Conservation (phyloP, 257 asterid genomes). For the Solanum dulcamara region DNA sequence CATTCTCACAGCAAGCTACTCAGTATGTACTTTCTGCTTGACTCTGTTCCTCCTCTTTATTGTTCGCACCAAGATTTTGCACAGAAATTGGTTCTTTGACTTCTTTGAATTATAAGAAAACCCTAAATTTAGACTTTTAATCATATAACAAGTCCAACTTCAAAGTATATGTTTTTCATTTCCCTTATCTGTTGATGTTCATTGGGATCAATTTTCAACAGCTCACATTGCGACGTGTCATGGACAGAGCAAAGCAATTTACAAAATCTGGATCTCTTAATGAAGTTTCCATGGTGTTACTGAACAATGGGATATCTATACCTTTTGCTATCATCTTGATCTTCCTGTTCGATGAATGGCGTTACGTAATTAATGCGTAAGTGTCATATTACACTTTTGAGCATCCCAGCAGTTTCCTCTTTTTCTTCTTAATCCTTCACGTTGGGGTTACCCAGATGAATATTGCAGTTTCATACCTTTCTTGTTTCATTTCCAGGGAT, state of each 20-base stretch:
- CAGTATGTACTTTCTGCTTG: constrained; percentile 14
- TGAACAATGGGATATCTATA: constrained; percentile 32
- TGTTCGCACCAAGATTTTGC: background rate
- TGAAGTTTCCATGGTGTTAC: constrained; percentile 43
- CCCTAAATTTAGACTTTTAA: background rate
- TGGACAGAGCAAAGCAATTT: constrained; percentile 40
- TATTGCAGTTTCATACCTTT: background rate
- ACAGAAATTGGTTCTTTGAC: background rate
- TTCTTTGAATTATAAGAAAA: background rate
- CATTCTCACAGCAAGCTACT: constrained; percentile 39
- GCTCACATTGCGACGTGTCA: constrained; percentile 38
- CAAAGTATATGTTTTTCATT: background rate
- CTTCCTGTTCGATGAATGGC: constrained; percentile 32
- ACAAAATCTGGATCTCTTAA: constrained; percentile 43
- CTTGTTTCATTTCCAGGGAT: constrained; percentile 14
- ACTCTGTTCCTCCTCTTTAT: background rate
- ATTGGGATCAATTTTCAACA: constrained; percentile 8
- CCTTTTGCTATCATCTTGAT: constrained; percentile 38
- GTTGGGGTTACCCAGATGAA: background rate
- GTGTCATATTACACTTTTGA: background rate
- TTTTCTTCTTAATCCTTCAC: background rate
- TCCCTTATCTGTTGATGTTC: background rate
- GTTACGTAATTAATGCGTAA: constrained; percentile 24
- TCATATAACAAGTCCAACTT: background rate
- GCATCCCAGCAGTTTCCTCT: background rate